Percentiles rank a stretch among this genome's conserved stretches.
These are phyloP conservation scores for Triticum urartu DNA, from an alignment of 176 grass and related monocot species.

Conservation along the genomic window DNA sequence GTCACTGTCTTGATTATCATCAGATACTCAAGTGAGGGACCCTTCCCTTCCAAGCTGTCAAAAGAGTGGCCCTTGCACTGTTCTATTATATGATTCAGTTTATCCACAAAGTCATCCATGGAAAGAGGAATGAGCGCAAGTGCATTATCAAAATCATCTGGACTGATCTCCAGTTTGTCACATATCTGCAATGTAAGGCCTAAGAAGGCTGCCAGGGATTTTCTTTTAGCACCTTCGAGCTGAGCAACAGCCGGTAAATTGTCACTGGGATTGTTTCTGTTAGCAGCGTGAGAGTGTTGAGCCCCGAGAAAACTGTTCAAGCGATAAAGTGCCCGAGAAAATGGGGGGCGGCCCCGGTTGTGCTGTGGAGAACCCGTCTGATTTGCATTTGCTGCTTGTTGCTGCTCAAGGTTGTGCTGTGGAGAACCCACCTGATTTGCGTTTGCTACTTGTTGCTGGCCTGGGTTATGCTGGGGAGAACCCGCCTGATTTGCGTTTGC, in stretches of 20 bases:
- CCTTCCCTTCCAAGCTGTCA: background rate
- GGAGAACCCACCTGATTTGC: too few species aligned
- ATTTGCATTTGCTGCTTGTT: background rate
- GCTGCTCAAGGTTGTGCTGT: background rate
- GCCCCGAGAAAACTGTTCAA: background rate
- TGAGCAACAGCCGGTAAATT: background rate
- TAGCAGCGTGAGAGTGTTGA: background rate
- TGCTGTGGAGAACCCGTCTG: background rate
- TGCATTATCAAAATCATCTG: background rate
- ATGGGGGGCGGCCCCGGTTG: background rate
- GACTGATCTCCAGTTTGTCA: background rate
- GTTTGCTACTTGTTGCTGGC: too few species aligned
- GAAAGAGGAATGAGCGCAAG: background rate
- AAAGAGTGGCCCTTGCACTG: background rate
- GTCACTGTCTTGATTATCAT: background rate
- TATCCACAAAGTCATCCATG: background rate
- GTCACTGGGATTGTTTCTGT: background rate
- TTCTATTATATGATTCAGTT: conserved; percentile 9
- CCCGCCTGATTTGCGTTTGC: too few species aligned
- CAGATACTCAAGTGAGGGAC: background rate
- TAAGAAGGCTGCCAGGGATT: background rate
- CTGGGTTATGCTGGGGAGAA: too few species aligned
- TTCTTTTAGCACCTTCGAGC: background rate
- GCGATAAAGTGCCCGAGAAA: background rate
- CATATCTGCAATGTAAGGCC: background rate